Evolutionary conservation across 2,329 filamentous ascomycete species (phyloP).

Genomic region (Trematosphaeria pertusa): DNA sequence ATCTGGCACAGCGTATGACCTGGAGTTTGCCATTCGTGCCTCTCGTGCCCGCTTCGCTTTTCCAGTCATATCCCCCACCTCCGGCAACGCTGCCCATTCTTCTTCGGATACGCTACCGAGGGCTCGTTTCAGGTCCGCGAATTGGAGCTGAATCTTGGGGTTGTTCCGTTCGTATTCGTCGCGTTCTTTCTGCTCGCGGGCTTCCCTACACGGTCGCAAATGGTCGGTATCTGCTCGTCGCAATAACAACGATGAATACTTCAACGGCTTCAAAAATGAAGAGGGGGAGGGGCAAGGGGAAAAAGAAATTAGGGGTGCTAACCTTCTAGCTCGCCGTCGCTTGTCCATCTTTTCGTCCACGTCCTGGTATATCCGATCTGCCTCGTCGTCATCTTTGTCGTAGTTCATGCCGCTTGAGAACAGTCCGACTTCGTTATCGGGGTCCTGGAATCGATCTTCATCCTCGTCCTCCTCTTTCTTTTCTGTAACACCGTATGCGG

Average conservation of each 20-base stretch:
- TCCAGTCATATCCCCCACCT: slow-evolving; percentile 95
- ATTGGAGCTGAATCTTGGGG: slow-evolving; percentile 97
- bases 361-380: slow-evolving; percentile 92
- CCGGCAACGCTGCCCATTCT: slow-evolving; percentile 93
- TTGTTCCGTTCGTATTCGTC: slow-evolving; percentile 98
- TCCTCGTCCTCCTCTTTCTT: slow-evolving; percentile 75
- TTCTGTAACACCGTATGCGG: slow-evolving; percentile 72
- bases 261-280: slow-evolving; percentile 41
- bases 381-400: slow-evolving; percentile 97
- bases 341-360: slow-evolving; percentile 98
- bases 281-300: slow-evolving; percentile 22
- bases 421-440: slow-evolving; percentile 94
- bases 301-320: slow-evolving; percentile 57
- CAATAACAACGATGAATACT: slow-evolving; percentile 71
- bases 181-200: slow-evolving; percentile 85
- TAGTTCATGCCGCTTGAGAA: slow-evolving; percentile 91
- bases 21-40: slow-evolving; percentile 68
- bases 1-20: slow-evolving; percentile 96
- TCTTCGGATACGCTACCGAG: slow-evolving; percentile 89
- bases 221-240: slow-evolving; percentile 81
- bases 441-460: slow-evolving; percentile 87
- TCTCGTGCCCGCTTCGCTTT: slow-evolving; percentile 88
- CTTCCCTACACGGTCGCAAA: slow-evolving; percentile 78
- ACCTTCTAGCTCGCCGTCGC: slow-evolving; percentile 85
- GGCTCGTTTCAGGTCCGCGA: slow-evolving; percentile 92